Conservation (phyloP, 1,139 yeast genomes). For the Hansenula sp. region DNA sequence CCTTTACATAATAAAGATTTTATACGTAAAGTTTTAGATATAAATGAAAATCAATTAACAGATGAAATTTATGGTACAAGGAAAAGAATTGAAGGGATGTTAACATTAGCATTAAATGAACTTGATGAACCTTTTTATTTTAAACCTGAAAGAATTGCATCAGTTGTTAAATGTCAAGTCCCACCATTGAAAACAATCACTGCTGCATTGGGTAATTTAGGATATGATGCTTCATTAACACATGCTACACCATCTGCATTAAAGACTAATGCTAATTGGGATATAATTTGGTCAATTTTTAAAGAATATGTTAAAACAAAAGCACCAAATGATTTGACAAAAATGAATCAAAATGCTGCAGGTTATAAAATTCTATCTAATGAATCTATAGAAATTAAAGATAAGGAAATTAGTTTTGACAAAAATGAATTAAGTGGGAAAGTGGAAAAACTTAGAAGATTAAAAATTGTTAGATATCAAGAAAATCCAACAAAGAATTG, state of each 20-base stretch:
- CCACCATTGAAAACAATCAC: conserved; percentile 71
- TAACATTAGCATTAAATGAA: conserved; percentile 76
- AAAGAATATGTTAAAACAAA: conserved; percentile 57
- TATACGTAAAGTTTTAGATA: conserved; percentile 53
- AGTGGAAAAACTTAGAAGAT: conserved; percentile 57
- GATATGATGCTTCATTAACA: conserved; percentile 76
- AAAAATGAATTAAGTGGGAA: conserved; percentile 52
- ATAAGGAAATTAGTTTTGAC: conserved; percentile 41
- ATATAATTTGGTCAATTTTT: conserved; percentile 65
- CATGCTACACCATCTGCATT: conserved; percentile 85
- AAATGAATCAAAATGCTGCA: conserved; percentile 48
- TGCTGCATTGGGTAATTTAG: conserved; percentile 83
- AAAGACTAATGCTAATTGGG: conserved; percentile 90
- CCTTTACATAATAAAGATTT: conserved; percentile 66
- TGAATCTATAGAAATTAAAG: conserved; percentile 25
- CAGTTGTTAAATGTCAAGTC: conserved; percentile 75
- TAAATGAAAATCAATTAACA: conserved; percentile 45
- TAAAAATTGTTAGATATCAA: conserved; percentile 83
- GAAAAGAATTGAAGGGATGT: conserved; percentile 87
- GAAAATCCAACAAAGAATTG: conserved; percentile 90
- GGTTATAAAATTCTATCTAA: conserved; percentile 60
- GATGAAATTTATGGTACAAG: conserved; percentile 65
- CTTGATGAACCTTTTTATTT: conserved; percentile 74
- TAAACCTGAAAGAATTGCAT: conserved; percentile 71
- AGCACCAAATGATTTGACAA: conserved; percentile 35